Conservation (phyloP, 2,329 filamentous ascomycete genomes). For the Trichoderma aggressivum region DNA sequence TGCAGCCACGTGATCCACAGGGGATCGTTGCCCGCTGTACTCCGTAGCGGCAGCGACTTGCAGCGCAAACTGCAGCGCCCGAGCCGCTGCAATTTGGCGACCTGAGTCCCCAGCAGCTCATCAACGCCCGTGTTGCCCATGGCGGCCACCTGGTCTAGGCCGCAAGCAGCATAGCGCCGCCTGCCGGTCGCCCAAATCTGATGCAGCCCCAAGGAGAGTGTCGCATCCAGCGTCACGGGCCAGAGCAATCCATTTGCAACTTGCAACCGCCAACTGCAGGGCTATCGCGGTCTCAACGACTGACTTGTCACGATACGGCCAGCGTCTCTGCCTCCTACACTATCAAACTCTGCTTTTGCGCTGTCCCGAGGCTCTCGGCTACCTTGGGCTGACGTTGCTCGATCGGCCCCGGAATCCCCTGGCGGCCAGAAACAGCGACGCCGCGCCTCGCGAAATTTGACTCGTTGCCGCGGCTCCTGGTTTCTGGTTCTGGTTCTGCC, state of each 20-base stretch:
- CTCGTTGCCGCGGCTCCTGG: slow-evolving; percentile 10
- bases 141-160: slow-evolving; percentile 27
- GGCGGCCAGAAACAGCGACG: slow-evolving; percentile 10
- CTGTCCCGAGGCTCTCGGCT: no score
- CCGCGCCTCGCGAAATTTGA: slow-evolving; percentile 14
- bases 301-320: slow-evolving; percentile 20
- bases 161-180: slow-evolving; percentile 7
- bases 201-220: slow-evolving; percentile 18
- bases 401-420: background rate
- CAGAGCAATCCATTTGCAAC: slow-evolving; percentile 27
- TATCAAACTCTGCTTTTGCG: background rate
- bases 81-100: background rate
- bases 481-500: background rate
- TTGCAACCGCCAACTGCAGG: slow-evolving; percentile 19
- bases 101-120: background rate
- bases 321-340: background rate
- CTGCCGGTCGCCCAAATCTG: slow-evolving; percentile 12
- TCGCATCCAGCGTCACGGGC: slow-evolving; percentile 28
- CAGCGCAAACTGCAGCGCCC: background rate
- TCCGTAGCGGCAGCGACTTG: no score
- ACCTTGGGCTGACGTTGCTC: no score
- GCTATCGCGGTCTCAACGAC: slow-evolving; percentile 14
- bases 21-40: slow-evolving; percentile 2
- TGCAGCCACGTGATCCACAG: slow-evolving; percentile 5
- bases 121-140: slow-evolving; percentile 31